Base-by-base conservation (phyloP, 768 basidiomycete species). In the Pleurotus djamor region DNA sequence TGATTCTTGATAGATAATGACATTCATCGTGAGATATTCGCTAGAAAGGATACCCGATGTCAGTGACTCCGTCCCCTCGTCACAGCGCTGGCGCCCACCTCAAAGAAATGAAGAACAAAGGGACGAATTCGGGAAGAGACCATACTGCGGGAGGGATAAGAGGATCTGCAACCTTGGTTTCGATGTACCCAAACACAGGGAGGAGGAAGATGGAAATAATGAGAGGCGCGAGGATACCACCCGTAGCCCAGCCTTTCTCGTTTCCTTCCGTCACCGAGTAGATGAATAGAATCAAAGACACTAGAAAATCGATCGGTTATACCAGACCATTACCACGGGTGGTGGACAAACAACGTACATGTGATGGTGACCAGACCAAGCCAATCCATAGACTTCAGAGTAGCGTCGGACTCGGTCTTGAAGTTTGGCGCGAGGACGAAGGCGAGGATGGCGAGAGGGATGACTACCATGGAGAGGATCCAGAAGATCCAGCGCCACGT, bases 401-500 rank as follows among this genome's bases (percentile, higher is more conserved):
- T 60, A 9, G 64, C 56, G 49, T 0, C 76, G 72, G 17, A 78
- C 66, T 59, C 58, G 3, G 47, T 45, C 10, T 57, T 43, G 2
- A 58, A 58, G 38, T 34, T 57, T 1, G 64, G 64, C 3, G 64
- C 60, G n/a, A 76, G 45, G 17, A 79, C 60, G 5, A 72, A 37
- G 37, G 70, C 69, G 5, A 64, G 51, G 5, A 73, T 8, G 16
- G 73, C 67, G 32, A 76, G 65, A 4, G 72, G 68, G 10, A 74
- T 52, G 52, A 72, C 63, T 37, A 81, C 58, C 50, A 81, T 72
- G 6, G 76, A 73, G 47, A 75, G 65, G 47, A 78, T 71, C 68
- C 79, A 81, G 65, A 84, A 83, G 41, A 79, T 69, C 82, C 81
- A 82, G 50, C 64, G 69, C 68, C 76, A 83, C 13, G 75, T 72